Base-by-base conservation (phyloP, 495 filamentous ascomycete genomes). In the Glarea lozoyensis region DNA sequence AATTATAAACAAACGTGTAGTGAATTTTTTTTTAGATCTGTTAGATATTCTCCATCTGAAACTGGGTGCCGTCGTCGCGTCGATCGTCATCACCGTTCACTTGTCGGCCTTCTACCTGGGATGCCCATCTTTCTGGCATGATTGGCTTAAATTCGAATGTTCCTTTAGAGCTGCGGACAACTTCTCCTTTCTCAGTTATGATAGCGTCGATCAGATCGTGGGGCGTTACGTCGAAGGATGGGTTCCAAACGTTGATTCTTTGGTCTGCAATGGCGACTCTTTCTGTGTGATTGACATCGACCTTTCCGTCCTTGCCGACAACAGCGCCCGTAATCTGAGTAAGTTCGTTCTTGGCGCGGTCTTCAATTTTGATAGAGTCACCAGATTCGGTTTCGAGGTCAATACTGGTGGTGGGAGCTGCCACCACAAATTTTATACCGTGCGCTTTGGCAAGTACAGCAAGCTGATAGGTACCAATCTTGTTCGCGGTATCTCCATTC, bases 401-500 rank as follows among this genome's bases (percentile, higher is more conserved):
- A 53, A 98, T 89, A 42, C 85, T 95, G 7, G 93, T 97, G 15
- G 87, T 83, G 10, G 92, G 92, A 2, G 92, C 92, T 3, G 93
- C 92, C 7, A 97, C 89, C 20, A 98, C 69, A 58, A 98, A 98
- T 58, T 92, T 96, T 37, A 96, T 73, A 13, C 81, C 84, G 58
- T 97, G 93, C 54, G 86, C 67, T 46, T 72, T 79, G 17, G 92
- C 92, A 20, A 92, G 70, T 2, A 95, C 84, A 10, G 92, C 88
- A 21, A 98, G 73, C 29, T 73, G 64, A 59, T 97, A 97, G n/a
- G 92, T 98, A 21, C 92, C 92, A 44, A 98, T 93, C 66, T 98
- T 98, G 62, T 98, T 98, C 33, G 92, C 92, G 2, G 92, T 97
- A 64, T 98, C 92, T 24, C 92, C 92, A 57, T 98, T 98, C 21